Evolutionary conservation across 129 eudicot species (phyloP), one percentile per base, ranked within the genome.

Genomic region (Chrysanthemum makinoi): DNA sequence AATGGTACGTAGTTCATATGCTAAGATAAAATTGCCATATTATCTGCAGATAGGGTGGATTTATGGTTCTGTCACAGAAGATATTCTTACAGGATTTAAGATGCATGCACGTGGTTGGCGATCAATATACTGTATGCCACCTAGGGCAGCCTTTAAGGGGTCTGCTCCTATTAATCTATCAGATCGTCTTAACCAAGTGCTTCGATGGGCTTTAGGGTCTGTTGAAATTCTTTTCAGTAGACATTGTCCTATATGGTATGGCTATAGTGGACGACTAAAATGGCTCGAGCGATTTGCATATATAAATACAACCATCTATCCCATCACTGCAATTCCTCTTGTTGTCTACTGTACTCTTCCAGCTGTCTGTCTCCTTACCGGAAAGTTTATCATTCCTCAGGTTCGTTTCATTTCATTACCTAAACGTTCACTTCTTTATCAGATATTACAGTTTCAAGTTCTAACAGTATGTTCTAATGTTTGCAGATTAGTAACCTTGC

Each of bases 41-140:
- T 39, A 39, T 81, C 26, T 84, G 84, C 96, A 91, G 97, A 91
- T 91, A 11, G 97, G 97, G 80, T 91, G 97, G 97, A 91, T 91
- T 68, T 91, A 91, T 54, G 97, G 97, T 60, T 91, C 97, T 19
- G 97, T 91, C 12, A 91, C 97, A 72, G 97, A 91, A 81, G 97
- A 91, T 86, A 91, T 91, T 88, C 96, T 91, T 67, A 91, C 97
- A n/a, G 97, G 97, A 76, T 91, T 91, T 54, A 88, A 88, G 65
- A 91, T 91, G 97, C 97, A 91, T 74, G 97, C 97, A 14, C 96
- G 97, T 68, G 97, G 97, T 50, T 91, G 97, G 97, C 87, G 97
- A 52, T 91, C 97, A 15, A 86, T 91, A 65, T 91, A 91, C 86
- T 91, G 97, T 68, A 91, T 91, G 90, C 97, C 97, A 48, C 79